These are phyloP conservation scores for Globisporangium viniferum DNA, from an alignment of 352 stramenopile genomes.

Conservation along the genomic window DNA sequence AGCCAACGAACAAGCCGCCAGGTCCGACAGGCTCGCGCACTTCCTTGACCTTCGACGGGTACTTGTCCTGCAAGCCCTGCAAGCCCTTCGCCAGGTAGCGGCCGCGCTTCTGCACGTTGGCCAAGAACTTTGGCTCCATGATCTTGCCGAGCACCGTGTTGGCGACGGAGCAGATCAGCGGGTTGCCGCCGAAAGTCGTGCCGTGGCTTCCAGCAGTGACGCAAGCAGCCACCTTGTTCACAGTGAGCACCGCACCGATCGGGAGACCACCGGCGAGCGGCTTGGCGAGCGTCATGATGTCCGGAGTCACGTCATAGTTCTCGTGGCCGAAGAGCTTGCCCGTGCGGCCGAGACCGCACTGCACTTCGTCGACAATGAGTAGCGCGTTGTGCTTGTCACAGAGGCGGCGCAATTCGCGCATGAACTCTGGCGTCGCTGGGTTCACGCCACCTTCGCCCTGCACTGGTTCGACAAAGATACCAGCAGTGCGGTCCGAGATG, in stretches of 20 bases:
- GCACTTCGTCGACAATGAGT: constrained; percentile 98
- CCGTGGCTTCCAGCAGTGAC: constrained; percentile 93
- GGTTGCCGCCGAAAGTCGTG: constrained; percentile 97
- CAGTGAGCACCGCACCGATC: constrained; percentile 95
- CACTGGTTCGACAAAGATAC: constrained; percentile 81
- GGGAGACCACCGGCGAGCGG: constrained; percentile 94
- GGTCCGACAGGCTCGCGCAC: constrained; percentile 62
- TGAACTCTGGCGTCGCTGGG: constrained; percentile 90
- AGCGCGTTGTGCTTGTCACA: constrained; percentile 94
- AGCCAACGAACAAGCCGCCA: constrained; percentile 72
- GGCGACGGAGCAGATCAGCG: constrained; percentile 92
- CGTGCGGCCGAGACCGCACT: constrained; percentile 95
- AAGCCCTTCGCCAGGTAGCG: constrained; percentile 55
- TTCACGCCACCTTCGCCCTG: constrained; percentile 94
- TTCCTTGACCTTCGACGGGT: constrained; percentile 67
- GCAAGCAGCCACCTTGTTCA: constrained; percentile 86
- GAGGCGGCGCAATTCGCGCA: constrained; percentile 84
- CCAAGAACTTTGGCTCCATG: constrained; percentile 59
- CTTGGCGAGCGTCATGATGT: constrained; percentile 98
- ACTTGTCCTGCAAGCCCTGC: constrained; percentile 66
- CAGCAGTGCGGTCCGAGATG: constrained; percentile 73
- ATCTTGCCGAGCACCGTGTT: constrained; percentile 80
- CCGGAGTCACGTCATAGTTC: constrained; percentile 90
- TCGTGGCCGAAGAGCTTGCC: constrained; percentile 95
- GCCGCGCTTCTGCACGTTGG: constrained; percentile 68